phyloP scores from a whole-genome alignment of 1,139 yeast species.

The Meyerozyma sp. region DNA sequence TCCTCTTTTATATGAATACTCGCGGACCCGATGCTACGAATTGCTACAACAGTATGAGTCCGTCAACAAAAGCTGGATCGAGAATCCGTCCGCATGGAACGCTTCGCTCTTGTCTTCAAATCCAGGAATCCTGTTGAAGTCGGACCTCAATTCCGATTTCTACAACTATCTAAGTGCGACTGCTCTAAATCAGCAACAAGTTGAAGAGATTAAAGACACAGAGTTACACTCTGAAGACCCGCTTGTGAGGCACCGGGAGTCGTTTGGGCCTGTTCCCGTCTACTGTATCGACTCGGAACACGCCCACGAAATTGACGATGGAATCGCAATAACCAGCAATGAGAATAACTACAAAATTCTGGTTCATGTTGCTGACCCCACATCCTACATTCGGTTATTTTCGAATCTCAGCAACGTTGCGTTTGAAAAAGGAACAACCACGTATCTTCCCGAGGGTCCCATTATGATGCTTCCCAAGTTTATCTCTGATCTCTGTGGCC shows the following conservation, averaged over 20 bases:
- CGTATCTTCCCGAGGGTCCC: constrained; percentile 66
- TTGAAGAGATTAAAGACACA: too few relatives aligned
- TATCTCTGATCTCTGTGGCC: constrained; percentile 49
- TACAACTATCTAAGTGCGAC: constrained; percentile 24
- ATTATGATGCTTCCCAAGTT: constrained; percentile 66
- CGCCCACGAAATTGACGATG: constrained; percentile 94
- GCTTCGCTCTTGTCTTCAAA: constrained; percentile 36
- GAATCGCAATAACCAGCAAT: constrained; percentile 55
- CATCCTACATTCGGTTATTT: constrained; percentile 50
- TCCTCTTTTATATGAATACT: constrained; percentile 34
- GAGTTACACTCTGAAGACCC: constrained; percentile 29
- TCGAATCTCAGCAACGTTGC: constrained; percentile 57
- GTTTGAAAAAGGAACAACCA: constrained; percentile 56
- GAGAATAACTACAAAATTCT: constrained; percentile 41
- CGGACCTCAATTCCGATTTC: constrained; percentile 40
- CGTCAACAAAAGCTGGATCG: constrained; percentile 17
- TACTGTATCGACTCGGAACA: constrained; percentile 80
- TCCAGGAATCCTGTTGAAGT: constrained; percentile 28
- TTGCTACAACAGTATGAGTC: constrained; percentile 27
- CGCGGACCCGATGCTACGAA: constrained; percentile 45
- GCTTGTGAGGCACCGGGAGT: constrained; percentile 23
- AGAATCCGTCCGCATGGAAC: constrained; percentile 47
- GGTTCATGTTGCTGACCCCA: constrained; percentile 86
- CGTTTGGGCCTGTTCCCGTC: constrained; percentile 44
- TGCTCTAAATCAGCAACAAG: too few relatives aligned